A percentile compares a stretch with the other conserved stretches of the same genome.
phyloP scores from a whole-genome alignment of 1,284 basidiomycete species.

The Ustilago nuda region DNA sequence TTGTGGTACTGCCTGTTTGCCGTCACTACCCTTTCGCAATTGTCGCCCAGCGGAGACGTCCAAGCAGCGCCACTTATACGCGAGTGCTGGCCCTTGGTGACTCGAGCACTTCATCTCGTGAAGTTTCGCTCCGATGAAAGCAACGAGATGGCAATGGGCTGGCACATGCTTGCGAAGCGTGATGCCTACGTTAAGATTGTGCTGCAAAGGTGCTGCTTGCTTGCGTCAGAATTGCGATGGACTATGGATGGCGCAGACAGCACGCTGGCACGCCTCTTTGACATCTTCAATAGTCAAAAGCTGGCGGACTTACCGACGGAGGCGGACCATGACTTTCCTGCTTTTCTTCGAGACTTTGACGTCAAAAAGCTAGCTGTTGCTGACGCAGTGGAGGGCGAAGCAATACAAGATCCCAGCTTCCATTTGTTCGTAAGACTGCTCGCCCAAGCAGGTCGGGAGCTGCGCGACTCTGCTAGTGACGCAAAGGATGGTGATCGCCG shows the following conservation, averaged over 20 bases:
- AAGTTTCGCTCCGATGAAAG: slow-evolving; percentile 75
- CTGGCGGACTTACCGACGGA: slow-evolving; percentile 84
- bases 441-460: slow-evolving; percentile 73
- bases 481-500: slow-evolving; percentile 67
- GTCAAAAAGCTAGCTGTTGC: slow-evolving; percentile 18
- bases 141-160: slow-evolving; percentile 72
- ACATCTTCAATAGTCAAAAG: slow-evolving; percentile 83
- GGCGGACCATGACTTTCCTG: slow-evolving; percentile 77
- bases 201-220: slow-evolving; percentile 78
- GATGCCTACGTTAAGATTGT: slow-evolving; percentile 83
- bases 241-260: slow-evolving; percentile 72
- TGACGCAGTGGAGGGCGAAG: slow-evolving; percentile 67
- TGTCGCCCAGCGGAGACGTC: slow-evolving; percentile 75
- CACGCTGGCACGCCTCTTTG: slow-evolving; percentile 78
- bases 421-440: slow-evolving; percentile 83
- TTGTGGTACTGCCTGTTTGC: slow-evolving; percentile 80
- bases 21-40: slow-evolving; percentile 82
- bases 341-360: slow-evolving; percentile 77
- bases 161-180: slow-evolving; percentile 74
- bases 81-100: slow-evolving; percentile 77
- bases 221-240: slow-evolving; percentile 83
- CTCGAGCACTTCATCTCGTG: slow-evolving; percentile 32
- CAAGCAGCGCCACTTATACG: slow-evolving; percentile 73
- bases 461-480: slow-evolving; percentile 24
- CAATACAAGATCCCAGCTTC: slow-evolving; percentile 77